Percentiles rank a stretch among this genome's conserved stretches.
Conservation (phyloP, 148 eudicot genomes). For the Chenopodium album region DNA sequence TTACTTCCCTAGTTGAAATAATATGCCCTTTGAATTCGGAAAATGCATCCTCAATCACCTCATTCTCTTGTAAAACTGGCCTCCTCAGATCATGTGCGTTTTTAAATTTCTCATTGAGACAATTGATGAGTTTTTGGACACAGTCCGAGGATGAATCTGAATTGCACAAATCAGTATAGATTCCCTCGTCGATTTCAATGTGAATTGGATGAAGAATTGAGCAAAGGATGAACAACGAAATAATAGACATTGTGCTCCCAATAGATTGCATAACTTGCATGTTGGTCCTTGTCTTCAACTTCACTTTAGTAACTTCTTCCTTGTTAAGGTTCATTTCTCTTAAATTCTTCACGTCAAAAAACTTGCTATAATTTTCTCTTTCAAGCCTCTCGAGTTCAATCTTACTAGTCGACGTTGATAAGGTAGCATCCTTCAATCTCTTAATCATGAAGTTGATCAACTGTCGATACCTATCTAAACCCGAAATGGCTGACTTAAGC, state of each 20-base stretch:
- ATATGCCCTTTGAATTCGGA: slow-evolving; percentile 13
- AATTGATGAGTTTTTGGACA: slow-evolving; percentile 19
- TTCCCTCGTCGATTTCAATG: slow-evolving; percentile 14
- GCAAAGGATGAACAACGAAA: slow-evolving; percentile 31
- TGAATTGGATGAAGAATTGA: slow-evolving; percentile 27
- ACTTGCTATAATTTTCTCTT: slow-evolving; percentile 17
- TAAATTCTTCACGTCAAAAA: slow-evolving; percentile 27
- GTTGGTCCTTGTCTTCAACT: slow-evolving; percentile 22
- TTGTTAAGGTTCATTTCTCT: slow-evolving; percentile 22
- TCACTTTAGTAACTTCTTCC: slow-evolving; percentile 16
- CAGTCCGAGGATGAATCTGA: slow-evolving; percentile 24
- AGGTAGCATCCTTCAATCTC: slow-evolving; percentile 14
- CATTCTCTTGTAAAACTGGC: slow-evolving; percentile 29
- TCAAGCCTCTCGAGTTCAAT: slow-evolving; percentile 24
- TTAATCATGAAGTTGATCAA: slow-evolving; percentile 31
- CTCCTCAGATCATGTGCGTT: background rate
- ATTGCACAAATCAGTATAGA: background rate
- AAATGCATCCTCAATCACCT: slow-evolving; percentile 31
- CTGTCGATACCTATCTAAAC: slow-evolving; percentile 29
- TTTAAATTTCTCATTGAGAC: slow-evolving; percentile 10
- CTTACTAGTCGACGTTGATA: slow-evolving; percentile 10
- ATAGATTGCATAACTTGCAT: slow-evolving; percentile 22
- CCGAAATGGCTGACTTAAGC: slow-evolving; percentile 31
- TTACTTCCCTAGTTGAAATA: background rate
- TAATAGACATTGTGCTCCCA: slow-evolving; percentile 25